Evolutionary conservation across 352 stramenopile species (phyloP), one percentile per base, ranked within the genome.

Genomic region (Phytopythium mirpurense): DNA sequence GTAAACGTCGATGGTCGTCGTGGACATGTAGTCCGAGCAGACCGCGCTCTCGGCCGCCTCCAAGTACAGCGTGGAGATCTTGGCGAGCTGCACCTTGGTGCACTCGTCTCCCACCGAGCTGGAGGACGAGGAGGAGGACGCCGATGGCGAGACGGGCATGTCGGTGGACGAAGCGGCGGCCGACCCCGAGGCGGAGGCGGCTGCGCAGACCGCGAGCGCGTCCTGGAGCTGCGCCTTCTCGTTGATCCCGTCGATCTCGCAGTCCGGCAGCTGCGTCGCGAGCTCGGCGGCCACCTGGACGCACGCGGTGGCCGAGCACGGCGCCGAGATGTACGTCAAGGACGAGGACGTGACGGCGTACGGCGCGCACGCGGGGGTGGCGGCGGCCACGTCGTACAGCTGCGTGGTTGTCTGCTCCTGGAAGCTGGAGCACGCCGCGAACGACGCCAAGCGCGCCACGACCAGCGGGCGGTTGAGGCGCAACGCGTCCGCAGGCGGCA

Each of bases 151-250:
- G 45, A 60, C 10, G n/a, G 55, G 19, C 18, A 57, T 52, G 32
- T 31, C 54, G 19, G 32, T 64, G 59, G 46, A 27, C 12, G 15
- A 11, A 10, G 36, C 18, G 36, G 46, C 57, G 21, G 8, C 32
- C 31, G 56, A 60, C 56, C n/a, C n/a, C n/a, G 43, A 60, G 45
- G 34, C 40, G 52, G 58, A 64, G 6, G 42, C 52, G 18, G 44
- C 29, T 18, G 58, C 52, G 43, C 62, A 69, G 18, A n/a, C 35
- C 2, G 43, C 54, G 16, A 69, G 47, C 16, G 31, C 31, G 16
- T 59, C 57, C n/a, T 59, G 27, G 18, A 69, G 38, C 37, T 56
- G 40, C 15, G 51, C 47, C 38, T 69, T 69, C 43, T 65, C 54
- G 62, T 54, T 69, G 29, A 62, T 29, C 18, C 62, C 62, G 38